Evolutionary conservation across 768 basidiomycete species (phyloP).

Genomic region (Pholiota microspora): DNA sequence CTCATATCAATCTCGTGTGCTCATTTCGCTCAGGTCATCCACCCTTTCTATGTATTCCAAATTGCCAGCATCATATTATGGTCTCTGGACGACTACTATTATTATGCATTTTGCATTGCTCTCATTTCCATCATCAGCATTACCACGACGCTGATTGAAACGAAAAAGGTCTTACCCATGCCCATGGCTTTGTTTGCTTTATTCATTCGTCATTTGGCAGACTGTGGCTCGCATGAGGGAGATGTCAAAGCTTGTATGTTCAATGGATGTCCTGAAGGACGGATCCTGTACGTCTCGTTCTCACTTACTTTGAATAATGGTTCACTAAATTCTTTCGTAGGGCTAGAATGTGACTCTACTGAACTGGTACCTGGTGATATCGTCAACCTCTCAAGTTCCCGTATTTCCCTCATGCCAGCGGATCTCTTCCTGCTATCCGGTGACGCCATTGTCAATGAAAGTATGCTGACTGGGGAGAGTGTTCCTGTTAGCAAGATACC

Average conservation of each 20-base stretch:
- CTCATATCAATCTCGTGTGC: background rate
- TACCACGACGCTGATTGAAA: slow-evolving; percentile 84
- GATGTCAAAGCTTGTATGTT: slow-evolving; percentile 90
- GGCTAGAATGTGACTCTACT: slow-evolving; percentile 70
- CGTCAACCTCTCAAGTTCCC: slow-evolving; percentile 80
- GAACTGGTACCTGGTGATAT: slow-evolving; percentile 91
- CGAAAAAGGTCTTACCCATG: slow-evolving; percentile 64
- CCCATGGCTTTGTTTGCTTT: background rate
- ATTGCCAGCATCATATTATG: slow-evolving; percentile 92
- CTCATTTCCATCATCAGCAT: slow-evolving; percentile 87
- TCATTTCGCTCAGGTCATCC: slow-evolving; percentile 59
- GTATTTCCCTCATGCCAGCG: slow-evolving; percentile 75
- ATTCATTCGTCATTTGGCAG: slow-evolving; percentile 32
- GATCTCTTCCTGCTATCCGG: slow-evolving; percentile 93
- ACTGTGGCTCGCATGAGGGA: slow-evolving; percentile 93
- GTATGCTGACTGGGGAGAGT: slow-evolving; percentile 98
- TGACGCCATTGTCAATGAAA: slow-evolving; percentile 97
- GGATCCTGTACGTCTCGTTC: slow-evolving; percentile 57
- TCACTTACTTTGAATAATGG: background rate
- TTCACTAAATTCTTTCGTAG: slow-evolving; percentile 35
- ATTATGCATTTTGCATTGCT: slow-evolving; percentile 96
- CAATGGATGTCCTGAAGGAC: slow-evolving; percentile 66
- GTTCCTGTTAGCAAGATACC: slow-evolving; percentile 94
- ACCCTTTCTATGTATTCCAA: slow-evolving; percentile 99
- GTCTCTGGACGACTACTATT: slow-evolving; percentile 94